phyloP scores from a whole-genome alignment of 1,284 basidiomycete genomes.

The Heterobasidion annosum region DNA sequence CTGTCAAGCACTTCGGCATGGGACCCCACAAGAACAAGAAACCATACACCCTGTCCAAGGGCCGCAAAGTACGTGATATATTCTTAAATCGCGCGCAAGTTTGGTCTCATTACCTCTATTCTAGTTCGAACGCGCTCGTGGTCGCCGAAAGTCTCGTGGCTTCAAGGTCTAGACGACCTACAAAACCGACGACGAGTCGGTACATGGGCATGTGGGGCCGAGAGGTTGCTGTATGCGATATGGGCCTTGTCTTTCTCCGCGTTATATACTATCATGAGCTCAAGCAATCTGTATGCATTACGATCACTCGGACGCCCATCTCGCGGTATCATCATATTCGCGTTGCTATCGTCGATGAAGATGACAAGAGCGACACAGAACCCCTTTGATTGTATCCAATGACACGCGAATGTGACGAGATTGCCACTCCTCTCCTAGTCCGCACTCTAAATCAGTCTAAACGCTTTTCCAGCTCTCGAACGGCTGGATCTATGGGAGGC shows the following conservation, averaged over 20 bases:
- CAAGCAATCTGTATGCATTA: slow-evolving; percentile 12
- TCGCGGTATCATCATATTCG: not conserved
- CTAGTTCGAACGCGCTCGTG: slow-evolving; percentile 83
- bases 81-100: not conserved
- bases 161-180: slow-evolving; percentile 69
- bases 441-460: not conserved
- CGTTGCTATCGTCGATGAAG: too few relatives aligned
- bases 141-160: slow-evolving; percentile 88
- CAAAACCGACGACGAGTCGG: slow-evolving; percentile 19
- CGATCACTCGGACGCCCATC: not conserved
- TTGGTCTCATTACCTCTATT: slow-evolving; percentile 9
- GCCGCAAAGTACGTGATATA: slow-evolving; percentile 72
- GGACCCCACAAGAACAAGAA: slow-evolving; percentile 91
- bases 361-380: too few relatives aligned
- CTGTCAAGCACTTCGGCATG: slow-evolving; percentile 96
- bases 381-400: too few relatives aligned
- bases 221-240: slow-evolving; percentile 13
- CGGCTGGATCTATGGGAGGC: slow-evolving; percentile 6
- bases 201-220: slow-evolving; percentile 15
- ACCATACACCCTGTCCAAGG: slow-evolving; percentile 90
- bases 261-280: slow-evolving; percentile 3
- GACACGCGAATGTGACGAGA: too few relatives aligned
- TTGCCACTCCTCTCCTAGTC: too few relatives aligned
- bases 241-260: slow-evolving; percentile 5
- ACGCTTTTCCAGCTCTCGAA: slow-evolving; percentile 3